A percentile compares a stretch with the other conserved stretches of the same genome.
phyloP scores from a whole-genome alignment of 2,329 filamentous ascomycete genomes.

The Cladosporium cucumerinum region DNA sequence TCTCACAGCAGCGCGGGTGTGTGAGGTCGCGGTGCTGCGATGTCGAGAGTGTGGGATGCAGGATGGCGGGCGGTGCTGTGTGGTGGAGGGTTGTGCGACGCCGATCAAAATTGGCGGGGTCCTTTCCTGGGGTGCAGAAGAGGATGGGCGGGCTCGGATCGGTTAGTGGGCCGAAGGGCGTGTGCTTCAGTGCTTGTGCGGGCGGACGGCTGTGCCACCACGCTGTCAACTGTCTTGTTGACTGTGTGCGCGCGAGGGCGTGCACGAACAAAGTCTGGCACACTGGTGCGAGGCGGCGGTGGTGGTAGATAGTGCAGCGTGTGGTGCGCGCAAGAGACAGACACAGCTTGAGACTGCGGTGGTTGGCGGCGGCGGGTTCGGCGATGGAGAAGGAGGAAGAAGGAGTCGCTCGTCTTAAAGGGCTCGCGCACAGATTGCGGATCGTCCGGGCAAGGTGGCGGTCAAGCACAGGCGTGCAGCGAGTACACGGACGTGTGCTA shows the following conservation, averaged over 20 bases:
- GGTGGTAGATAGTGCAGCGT: background rate
- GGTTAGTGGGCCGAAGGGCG: slow-evolving; percentile 2
- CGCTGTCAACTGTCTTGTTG: slow-evolving; percentile 15
- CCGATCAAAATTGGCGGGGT: slow-evolving; percentile 13
- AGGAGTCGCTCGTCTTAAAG: background rate
- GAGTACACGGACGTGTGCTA: slow-evolving; percentile 2
- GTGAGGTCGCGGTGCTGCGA: background rate
- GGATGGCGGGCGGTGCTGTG: slow-evolving; percentile 4
- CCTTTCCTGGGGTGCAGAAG: slow-evolving; percentile 8
- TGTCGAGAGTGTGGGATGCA: background rate
- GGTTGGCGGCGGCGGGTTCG: background rate
- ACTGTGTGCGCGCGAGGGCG: background rate
- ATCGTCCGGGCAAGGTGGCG: background rate
- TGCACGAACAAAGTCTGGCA: slow-evolving; percentile 10
- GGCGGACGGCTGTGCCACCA: slow-evolving; percentile 6
- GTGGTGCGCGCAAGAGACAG: background rate
- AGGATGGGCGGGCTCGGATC: background rate
- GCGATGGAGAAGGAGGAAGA: background rate
- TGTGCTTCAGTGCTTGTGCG: background rate
- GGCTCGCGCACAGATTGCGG: background rate
- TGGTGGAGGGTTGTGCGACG: slow-evolving; percentile 17
- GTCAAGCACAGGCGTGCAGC: slow-evolving; percentile 5
- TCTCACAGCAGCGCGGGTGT: slow-evolving; percentile 6
- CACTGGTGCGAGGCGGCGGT: background rate
- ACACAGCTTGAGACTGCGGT: background rate